A percentile compares a stretch with the other conserved stretches of the same genome.
phyloP scores from a whole-genome alignment of 192 early-diverging fungal genomes.

The Phlyctochytrium planicorne region DNA sequence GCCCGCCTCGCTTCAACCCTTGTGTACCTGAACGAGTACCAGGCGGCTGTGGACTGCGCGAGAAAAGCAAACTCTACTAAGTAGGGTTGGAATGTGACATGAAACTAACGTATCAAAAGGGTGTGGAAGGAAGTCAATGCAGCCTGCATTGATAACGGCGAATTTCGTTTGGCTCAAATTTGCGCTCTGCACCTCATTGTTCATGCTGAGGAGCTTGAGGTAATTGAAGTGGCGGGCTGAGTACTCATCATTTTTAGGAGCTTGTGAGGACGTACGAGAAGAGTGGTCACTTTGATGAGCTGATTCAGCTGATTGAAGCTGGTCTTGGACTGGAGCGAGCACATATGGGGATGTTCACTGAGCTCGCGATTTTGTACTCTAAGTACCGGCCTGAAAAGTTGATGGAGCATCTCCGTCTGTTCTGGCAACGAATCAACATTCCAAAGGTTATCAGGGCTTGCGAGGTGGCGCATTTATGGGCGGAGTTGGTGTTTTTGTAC shows the following conservation, averaged over 20 bases:
- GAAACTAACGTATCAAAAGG: slow-evolving; percentile 34
- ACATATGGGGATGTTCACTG: slow-evolving; percentile 99
- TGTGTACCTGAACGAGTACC: slow-evolving; percentile 93
- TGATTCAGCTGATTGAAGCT: slow-evolving; percentile 87
- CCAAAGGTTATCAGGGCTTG: slow-evolving; percentile 98
- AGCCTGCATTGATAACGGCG: slow-evolving; percentile 90
- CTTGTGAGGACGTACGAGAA: slow-evolving; percentile 85
- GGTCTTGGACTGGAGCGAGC: slow-evolving; percentile 96
- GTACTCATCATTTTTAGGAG: slow-evolving; percentile 32
- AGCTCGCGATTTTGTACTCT: slow-evolving; percentile 95
- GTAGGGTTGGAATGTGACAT: slow-evolving; percentile 7
- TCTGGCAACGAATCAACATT: slow-evolving; percentile 97
- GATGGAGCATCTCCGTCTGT: slow-evolving; percentile 97
- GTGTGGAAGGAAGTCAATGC: slow-evolving; percentile 99
- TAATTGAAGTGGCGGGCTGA: slow-evolving; percentile 1
- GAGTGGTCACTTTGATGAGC: slow-evolving; percentile 87
- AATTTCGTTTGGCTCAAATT: slow-evolving; percentile 97
- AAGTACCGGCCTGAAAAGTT: slow-evolving; percentile 93
- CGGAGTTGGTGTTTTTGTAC: slow-evolving; percentile 97
- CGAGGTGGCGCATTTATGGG: slow-evolving; percentile 92
- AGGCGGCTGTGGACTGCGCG: slow-evolving; percentile 95
- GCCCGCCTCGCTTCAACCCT: slow-evolving; percentile 94
- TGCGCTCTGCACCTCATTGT: slow-evolving; percentile 96
- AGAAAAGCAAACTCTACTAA: slow-evolving; percentile 98
- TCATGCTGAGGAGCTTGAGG: slow-evolving; percentile 94